Base-by-base conservation (phyloP, 768 basidiomycete genomes). In the Russula virescens region DNA sequence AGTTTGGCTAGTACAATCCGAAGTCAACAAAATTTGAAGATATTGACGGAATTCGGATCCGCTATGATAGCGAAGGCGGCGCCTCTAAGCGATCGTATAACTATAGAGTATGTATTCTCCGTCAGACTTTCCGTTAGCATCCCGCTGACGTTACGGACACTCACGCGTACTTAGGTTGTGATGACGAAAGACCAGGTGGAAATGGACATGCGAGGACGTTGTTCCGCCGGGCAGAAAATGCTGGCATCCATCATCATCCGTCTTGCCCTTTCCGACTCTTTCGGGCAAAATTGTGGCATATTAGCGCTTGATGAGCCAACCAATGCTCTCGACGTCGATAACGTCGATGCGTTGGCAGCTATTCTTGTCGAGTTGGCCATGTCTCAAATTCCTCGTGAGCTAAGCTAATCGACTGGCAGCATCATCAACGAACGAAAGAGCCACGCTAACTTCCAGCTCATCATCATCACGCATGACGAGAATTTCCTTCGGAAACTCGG, bases 181-280 rank as follows among this genome's bases (percentile, higher is more conserved):
- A n/a, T n/a, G n/a, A n/a, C n/a, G n/a, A n/a, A n/a, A n/a, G n/a
- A n/a, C n/a, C n/a, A n/a, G n/a, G n/a, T n/a, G n/a, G n/a, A n/a
- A n/a, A n/a, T n/a, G 91, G 97, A 98, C 75, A 99, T 99, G 97
- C 87, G 97, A 60, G 97, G 97, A 26, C 85, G 97, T 66, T 99
- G 97, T 75, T 94, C 91, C 18, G 97, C 97, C 1, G 97, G 97
- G 0, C 97, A 99, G 76, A 99, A 99, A 77, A 98, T 98, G 83
- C 78, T 99, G 62, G 97, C 96, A 11, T 95, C 92, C 23, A 98
- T 98, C 74, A 93, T 98, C 75, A 98, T 99, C 70, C 87, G 97
- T 7, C 85, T 99, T 40, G 97, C 97, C 4, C 80, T 99, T 28
- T 96, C 96, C 6, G 97, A 99, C 71, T 96, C 94, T 2, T 98